These are phyloP conservation scores for Mytilinidion resinicola DNA, from an alignment of 495 filamentous ascomycete species.

Conservation along the genomic window DNA sequence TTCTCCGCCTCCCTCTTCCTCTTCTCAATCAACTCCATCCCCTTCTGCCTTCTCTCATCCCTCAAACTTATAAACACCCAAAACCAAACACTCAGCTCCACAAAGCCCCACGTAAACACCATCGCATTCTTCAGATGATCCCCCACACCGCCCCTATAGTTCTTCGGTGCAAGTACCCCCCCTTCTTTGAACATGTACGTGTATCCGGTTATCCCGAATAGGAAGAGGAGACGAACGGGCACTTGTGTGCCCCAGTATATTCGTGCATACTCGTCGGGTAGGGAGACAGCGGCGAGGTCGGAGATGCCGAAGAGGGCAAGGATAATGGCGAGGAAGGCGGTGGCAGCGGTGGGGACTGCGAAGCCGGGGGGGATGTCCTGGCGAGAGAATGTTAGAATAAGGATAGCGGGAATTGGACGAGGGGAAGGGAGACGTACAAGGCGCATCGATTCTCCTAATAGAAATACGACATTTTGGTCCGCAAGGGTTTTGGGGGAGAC, in stretches of 20 bases:
- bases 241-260: constrained; percentile 64
- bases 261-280: constrained; percentile 61
- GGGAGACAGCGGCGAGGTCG: constrained; percentile 65
- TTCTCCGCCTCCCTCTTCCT: constrained; percentile 15
- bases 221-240: constrained; percentile 54
- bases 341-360: constrained; percentile 55
- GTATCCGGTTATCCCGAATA: constrained; percentile 61
- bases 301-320: constrained; percentile 60
- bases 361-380: constrained; percentile 46
- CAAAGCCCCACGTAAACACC: constrained; percentile 75
- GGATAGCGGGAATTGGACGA: background rate
- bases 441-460: constrained; percentile 75
- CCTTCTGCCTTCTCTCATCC: constrained; percentile 21
- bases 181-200: constrained; percentile 55
- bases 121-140: constrained; percentile 64
- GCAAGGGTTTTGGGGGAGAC: constrained; percentile 60
- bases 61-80: constrained; percentile 51
- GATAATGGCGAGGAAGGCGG: constrained; percentile 64
- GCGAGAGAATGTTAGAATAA: no score
- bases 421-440: constrained; percentile 47
- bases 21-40: constrained; percentile 17
- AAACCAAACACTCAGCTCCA: constrained; percentile 83
- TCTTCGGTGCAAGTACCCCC: constrained; percentile 38
- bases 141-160: constrained; percentile 38
- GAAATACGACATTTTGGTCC: constrained; percentile 73